Evolutionary conservation across 2,329 filamentous ascomycete species (phyloP).

Genomic region (Neofusicoccum parvum): DNA sequence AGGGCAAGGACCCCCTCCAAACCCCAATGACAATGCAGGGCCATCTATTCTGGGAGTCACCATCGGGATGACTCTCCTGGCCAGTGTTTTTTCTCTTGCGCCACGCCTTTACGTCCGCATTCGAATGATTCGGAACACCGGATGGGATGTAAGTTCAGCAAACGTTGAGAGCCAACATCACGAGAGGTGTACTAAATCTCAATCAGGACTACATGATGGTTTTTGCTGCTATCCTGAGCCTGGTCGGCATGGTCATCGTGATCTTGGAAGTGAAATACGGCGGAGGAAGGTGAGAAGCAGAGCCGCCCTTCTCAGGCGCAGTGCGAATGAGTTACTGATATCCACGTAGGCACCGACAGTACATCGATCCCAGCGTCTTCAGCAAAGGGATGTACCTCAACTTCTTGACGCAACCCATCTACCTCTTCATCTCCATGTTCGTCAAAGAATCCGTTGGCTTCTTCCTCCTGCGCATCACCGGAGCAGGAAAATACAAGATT

Average conservation of each 20-base stretch:
- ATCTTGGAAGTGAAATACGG: slow-evolving; percentile 18
- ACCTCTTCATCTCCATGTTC: slow-evolving; percentile 47
- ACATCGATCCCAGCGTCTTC: slow-evolving; percentile 42
- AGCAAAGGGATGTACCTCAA: slow-evolving; percentile 49
- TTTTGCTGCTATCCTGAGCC: slow-evolving; percentile 38
- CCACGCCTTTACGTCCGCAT: slow-evolving; percentile 52
- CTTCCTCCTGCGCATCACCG: slow-evolving; percentile 51
- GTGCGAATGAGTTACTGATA: slow-evolving; percentile 46
- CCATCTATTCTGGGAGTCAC: slow-evolving; percentile 46
- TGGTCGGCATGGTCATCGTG: background rate
- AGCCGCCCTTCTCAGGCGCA: slow-evolving; percentile 43
- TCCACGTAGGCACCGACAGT: slow-evolving; percentile 44
- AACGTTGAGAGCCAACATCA: background rate
- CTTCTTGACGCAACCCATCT: slow-evolving; percentile 51
- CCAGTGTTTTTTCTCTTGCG: slow-evolving; percentile 41
- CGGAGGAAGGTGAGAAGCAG: slow-evolving; percentile 42
- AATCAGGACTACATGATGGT: slow-evolving; percentile 48
- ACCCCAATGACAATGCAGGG: slow-evolving; percentile 42
- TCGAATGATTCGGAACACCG: slow-evolving; percentile 52
- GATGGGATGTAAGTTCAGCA: slow-evolving; percentile 48
- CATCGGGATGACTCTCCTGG: slow-evolving; percentile 43
- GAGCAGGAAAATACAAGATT: slow-evolving; percentile 42
- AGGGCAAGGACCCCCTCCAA: slow-evolving; percentile 19
- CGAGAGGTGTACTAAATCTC: slow-evolving; percentile 21
- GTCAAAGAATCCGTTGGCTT: slow-evolving; percentile 54